These are phyloP conservation scores for Fabrea salina DNA, from an alignment of 169 alveolate species.

Conservation along the genomic window DNA sequence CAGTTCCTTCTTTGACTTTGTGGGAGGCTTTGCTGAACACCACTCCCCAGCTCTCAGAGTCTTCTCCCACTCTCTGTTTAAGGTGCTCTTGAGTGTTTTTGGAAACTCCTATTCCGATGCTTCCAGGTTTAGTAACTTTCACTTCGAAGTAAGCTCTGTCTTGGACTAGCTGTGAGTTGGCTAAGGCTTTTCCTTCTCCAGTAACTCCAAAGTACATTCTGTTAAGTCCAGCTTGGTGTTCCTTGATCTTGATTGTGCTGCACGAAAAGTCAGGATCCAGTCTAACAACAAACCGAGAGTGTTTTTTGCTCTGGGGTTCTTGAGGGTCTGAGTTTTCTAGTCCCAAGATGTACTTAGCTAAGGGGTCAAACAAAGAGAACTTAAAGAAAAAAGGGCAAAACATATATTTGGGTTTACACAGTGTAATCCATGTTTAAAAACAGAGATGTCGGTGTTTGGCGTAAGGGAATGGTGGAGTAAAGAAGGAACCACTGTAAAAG, in stretches of 20 bases:
- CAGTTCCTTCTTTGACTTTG: constrained; percentile 12
- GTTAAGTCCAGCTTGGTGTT: constrained; percentile 3
- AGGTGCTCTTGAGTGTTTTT: constrained; percentile 8
- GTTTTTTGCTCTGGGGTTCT: neutral
- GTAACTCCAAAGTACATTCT: neutral
- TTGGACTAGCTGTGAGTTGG: constrained; percentile 20
- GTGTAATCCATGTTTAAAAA: neutral
- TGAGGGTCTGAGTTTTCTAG: neutral
- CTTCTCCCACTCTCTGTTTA: constrained; percentile 14
- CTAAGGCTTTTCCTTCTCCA: constrained; percentile 20
- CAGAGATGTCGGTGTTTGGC: constrained; percentile 51
- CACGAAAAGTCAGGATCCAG: neutral
- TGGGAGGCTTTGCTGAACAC: neutral
- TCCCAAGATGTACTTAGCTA: constrained; percentile 10
- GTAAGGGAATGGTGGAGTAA: constrained; percentile 50
- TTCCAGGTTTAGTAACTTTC: constrained; percentile 14
- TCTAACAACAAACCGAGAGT: neutral
- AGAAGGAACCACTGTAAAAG: constrained; percentile 39
- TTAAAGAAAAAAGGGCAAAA: constrained; percentile 28
- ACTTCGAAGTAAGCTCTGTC: constrained; percentile 29
- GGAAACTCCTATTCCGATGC: constrained; percentile 18
- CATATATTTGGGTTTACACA: neutral
- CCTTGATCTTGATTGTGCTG: neutral
- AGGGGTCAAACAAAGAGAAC: neutral
- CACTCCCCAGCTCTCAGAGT: constrained; percentile 15